Base-by-base conservation (phyloP, 164 flowering plant genomes). In the Amborella trichopoda region DNA sequence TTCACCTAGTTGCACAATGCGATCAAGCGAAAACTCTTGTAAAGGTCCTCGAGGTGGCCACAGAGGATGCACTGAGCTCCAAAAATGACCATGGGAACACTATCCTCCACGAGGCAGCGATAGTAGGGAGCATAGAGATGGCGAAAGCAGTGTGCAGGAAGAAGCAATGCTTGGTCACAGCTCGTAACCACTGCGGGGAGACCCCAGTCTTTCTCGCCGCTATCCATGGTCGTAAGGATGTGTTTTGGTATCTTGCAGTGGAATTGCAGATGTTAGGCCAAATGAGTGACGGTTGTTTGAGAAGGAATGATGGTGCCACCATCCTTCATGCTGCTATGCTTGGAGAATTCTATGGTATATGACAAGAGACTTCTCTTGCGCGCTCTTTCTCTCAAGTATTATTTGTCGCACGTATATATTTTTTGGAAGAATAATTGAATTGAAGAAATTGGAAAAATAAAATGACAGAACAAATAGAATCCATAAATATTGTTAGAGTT, bases 251-350 rank as follows among this genome's bases (percentile, higher is more conserved):
- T 39, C 5, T 39, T 39, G 17, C 42, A 16, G 42, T 13, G 10
- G 9, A 17, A 3, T 20, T 5, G 19, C 5, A 17, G 42, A 14
- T 3, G n/a, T n/a, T n/a, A n/a, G n/a, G n/a, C n/a, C n/a, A n/a
- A n/a, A n/a, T n/a, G n/a, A n/a, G n/a, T n/a, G n/a, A n/a, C n/a
- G n/a, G n/a, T n/a, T n/a, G n/a, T n/a, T 20, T 16, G 19, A 39
- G 42, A 23, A 39, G 42, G 42, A 39, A 39, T 1, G 42, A 39
- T 23, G 42, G 42, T 8, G 42, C 42, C 5, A 18, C 42, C 20
- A 18, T 39, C 8, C 42, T 39, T 13, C 42, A 39, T 39, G 42
- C 42, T 9, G 42, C 42, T 3, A 39, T 16, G 17, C 18, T 39
- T 3, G 42, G 42, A 17, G 42, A 5, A 39, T 39, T 39, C 20